Percentiles rank a stretch among this genome's conserved stretches.
These are phyloP conservation scores for Trypanosoma caninum DNA, from an alignment of 208 protist species.

Conservation along the genomic window DNA sequence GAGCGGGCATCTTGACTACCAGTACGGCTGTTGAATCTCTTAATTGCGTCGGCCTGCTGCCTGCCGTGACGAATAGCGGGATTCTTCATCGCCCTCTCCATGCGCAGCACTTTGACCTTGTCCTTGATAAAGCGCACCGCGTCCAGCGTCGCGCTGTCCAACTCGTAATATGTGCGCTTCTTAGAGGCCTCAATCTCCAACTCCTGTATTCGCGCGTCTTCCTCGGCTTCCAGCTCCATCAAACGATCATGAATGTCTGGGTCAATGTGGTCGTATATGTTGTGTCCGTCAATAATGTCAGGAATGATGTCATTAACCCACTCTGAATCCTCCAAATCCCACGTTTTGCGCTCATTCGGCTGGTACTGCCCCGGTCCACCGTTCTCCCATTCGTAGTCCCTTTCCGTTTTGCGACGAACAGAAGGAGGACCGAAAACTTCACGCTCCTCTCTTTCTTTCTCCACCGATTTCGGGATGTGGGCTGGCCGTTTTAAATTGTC, in stretches of 20 bases:
- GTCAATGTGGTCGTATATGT: slow-evolving; percentile 99
- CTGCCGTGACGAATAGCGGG: slow-evolving; percentile 80
- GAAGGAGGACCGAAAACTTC: slow-evolving; percentile 33
- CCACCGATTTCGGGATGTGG: slow-evolving; percentile 82
- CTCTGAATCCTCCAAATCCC: slow-evolving; percentile 92
- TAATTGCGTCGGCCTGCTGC: slow-evolving; percentile 69
- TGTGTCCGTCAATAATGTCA: slow-evolving; percentile 99
- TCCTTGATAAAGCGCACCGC: slow-evolving; percentile 89
- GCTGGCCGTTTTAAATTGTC: slow-evolving; percentile 80
- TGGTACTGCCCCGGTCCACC: slow-evolving; percentile 93
- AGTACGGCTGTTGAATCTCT: slow-evolving; percentile 86
- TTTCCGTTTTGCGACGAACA: slow-evolving; percentile 81
- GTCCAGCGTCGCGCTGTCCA: slow-evolving; percentile 68
- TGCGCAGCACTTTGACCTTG: slow-evolving; percentile 85
- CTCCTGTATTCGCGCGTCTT: slow-evolving; percentile 89
- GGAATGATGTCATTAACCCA: slow-evolving; percentile 99
- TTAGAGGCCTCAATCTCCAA: slow-evolving; percentile 93
- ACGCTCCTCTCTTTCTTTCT: slow-evolving; percentile 25
- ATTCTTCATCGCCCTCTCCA: slow-evolving; percentile 90
- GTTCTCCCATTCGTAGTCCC: slow-evolving; percentile 90
- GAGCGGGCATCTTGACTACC: slow-evolving; percentile 62
- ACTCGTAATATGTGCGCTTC: slow-evolving; percentile 44
- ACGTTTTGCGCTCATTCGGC: slow-evolving; percentile 85
- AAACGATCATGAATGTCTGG: slow-evolving; percentile 96
- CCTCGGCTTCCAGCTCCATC: slow-evolving; percentile 91